phyloP scores from a whole-genome alignment of 768 basidiomycete species.

The Plicaturopsis crispa region DNA sequence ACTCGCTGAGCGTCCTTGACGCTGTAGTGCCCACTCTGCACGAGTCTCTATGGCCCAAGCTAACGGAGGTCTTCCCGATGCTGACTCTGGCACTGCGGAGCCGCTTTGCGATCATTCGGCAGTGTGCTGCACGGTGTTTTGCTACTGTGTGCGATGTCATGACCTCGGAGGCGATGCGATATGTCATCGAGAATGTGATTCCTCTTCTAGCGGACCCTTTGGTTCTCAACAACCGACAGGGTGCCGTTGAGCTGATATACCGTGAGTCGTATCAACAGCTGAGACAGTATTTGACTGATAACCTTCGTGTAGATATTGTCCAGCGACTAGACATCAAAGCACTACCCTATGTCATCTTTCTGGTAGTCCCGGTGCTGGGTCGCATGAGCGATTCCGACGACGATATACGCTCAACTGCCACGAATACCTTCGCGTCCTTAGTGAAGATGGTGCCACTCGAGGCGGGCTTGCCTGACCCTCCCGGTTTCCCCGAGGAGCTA shows the following conservation, averaged over 20 bases:
- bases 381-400: slow-evolving; percentile 96
- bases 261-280: slow-evolving; percentile 49
- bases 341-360: slow-evolving; percentile 92
- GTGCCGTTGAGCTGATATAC: slow-evolving; percentile 83
- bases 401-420: slow-evolving; percentile 85
- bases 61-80: slow-evolving; percentile 68
- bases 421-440: slow-evolving; percentile 94
- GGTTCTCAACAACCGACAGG: slow-evolving; percentile 72
- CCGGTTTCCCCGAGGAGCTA: slow-evolving; percentile 83
- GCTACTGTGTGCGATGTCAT: slow-evolving; percentile 84
- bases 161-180: slow-evolving; percentile 80
- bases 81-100: slow-evolving; percentile 76
- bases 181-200: slow-evolving; percentile 79
- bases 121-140: slow-evolving; percentile 80
- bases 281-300: slow-evolving; percentile 8
- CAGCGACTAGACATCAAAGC: slow-evolving; percentile 89
- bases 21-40: slow-evolving; percentile 75
- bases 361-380: slow-evolving; percentile 93
- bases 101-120: slow-evolving; percentile 82
- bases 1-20: slow-evolving; percentile 85
- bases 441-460: slow-evolving; percentile 99
- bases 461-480: slow-evolving; percentile 95
- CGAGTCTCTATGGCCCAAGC: slow-evolving; percentile 56
- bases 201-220: slow-evolving; percentile 78
- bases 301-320: slow-evolving; percentile 63